phyloP scores from a whole-genome alignment of 1,284 basidiomycete species.

The Cerrena zonata region DNA sequence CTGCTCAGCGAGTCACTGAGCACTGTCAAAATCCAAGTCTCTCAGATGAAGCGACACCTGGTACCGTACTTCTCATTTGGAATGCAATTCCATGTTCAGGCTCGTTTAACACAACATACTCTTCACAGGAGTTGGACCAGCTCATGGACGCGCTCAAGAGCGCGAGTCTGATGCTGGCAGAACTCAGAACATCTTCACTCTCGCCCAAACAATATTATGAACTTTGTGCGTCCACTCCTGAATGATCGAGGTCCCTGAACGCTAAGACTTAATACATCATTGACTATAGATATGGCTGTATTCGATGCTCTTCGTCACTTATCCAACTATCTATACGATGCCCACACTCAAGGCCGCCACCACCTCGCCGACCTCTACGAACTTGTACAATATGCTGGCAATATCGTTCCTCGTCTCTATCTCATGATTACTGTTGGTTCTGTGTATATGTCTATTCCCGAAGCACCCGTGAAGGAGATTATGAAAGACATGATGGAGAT shows the following conservation, averaged over 20 bases:
- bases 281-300: slow-evolving; percentile 80
- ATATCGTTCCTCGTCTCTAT: slow-evolving; percentile 89
- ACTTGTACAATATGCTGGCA: slow-evolving; percentile 92
- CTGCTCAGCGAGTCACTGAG: slow-evolving; percentile 75
- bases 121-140: slow-evolving; percentile 76
- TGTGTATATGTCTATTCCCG: slow-evolving; percentile 93
- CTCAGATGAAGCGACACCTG: slow-evolving; percentile 89
- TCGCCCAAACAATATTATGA: slow-evolving; percentile 96
- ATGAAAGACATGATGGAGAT: slow-evolving; percentile 99
- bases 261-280: neutral
- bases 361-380: slow-evolving; percentile 96
- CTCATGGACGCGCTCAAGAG: slow-evolving; percentile 96
- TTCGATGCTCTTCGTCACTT: slow-evolving; percentile 90
- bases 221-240: slow-evolving; percentile 54
- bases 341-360: slow-evolving; percentile 81
- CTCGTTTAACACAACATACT: neutral
- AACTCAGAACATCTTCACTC: slow-evolving; percentile 84
- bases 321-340: slow-evolving; percentile 91
- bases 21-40: slow-evolving; percentile 87
- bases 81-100: neutral
- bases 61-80: slow-evolving; percentile 33
- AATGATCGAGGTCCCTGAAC: neutral
- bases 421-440: slow-evolving; percentile 98
- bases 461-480: slow-evolving; percentile 92
- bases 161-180: slow-evolving; percentile 91